Percentiles rank a stretch among this genome's conserved stretches.
phyloP scores from a whole-genome alignment of 2,329 filamentous ascomycete species.

The Bisporella sp. region DNA sequence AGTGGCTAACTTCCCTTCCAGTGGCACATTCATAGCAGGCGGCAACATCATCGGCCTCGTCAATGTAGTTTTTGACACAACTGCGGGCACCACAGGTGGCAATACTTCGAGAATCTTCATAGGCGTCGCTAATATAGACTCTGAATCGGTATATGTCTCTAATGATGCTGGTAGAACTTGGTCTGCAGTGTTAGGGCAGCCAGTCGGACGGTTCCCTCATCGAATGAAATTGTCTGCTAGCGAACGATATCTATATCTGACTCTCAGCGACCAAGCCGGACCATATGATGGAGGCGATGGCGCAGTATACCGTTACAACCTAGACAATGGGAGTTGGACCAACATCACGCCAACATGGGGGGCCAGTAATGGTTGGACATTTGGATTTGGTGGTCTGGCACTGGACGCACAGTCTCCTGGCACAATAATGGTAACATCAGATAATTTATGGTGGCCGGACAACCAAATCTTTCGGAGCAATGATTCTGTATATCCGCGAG shows the following conservation, averaged over 20 bases:
- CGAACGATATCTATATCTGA: constrained; percentile 48
- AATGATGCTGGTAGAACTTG: constrained; percentile 19
- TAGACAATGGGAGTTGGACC: constrained; percentile 31
- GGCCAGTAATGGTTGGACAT: background rate
- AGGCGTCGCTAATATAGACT: constrained; percentile 13
- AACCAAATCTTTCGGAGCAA: constrained; percentile 48
- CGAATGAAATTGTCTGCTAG: constrained; percentile 18
- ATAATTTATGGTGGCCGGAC: constrained; percentile 55
- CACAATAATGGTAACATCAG: constrained; percentile 46
- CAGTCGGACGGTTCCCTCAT: constrained; percentile 16
- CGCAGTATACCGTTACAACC: background rate
- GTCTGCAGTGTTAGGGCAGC: constrained; percentile 3
- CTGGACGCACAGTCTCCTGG: constrained; percentile 47
- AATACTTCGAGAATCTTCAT: constrained; percentile 19
- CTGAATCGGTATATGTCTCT: constrained; percentile 18
- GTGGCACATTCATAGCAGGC: constrained; percentile 35
- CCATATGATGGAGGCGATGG: constrained; percentile 35
- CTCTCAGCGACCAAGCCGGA: constrained; percentile 46
- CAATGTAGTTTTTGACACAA: constrained; percentile 19
- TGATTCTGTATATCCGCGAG: constrained; percentile 56
- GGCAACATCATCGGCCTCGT: constrained; percentile 14
- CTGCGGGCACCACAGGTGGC: constrained; percentile 11
- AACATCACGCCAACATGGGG: constrained; percentile 39
- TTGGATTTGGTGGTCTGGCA: constrained; percentile 47
- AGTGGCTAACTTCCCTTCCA: constrained; percentile 43